A percentile compares a stretch with the other conserved stretches of the same genome.
Conservation (phyloP, 2,329 filamentous ascomycete species). For the Ceratocystis lukuohia region DNA sequence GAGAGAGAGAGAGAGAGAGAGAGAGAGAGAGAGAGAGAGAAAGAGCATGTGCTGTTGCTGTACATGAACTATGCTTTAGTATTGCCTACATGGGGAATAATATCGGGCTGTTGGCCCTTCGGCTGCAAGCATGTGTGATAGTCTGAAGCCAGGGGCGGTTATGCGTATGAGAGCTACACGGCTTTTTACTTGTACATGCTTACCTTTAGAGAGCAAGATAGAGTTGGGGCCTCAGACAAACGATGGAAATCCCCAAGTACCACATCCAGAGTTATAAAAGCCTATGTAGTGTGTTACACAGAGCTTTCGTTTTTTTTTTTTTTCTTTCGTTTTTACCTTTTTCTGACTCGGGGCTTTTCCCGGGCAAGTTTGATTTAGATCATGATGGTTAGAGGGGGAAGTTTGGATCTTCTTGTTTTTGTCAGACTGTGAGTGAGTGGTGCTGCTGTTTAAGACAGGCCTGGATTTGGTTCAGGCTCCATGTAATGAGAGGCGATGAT, state of each 20-base stretch:
- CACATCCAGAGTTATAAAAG: not conserved
- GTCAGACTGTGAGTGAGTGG: not conserved
- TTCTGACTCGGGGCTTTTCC: not conserved
- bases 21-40: not conserved
- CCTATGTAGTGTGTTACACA: not conserved
- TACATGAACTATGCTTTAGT: not conserved
- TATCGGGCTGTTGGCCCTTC: not conserved
- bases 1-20: not conserved
- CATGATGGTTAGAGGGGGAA: not conserved
- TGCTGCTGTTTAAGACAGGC: not conserved
- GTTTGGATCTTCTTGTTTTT: not conserved
- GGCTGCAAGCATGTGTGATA: not conserved
- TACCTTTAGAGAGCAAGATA: not conserved
- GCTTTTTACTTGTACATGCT: no score
- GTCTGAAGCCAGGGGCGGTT: not conserved
- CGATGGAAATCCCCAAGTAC: not conserved
- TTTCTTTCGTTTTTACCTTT: not conserved
- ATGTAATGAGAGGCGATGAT: not conserved
- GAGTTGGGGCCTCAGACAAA: not conserved
- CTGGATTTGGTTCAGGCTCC: not conserved
- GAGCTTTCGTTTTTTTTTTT: no score
- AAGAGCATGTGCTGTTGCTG: not conserved
- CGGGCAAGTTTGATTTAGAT: not conserved
- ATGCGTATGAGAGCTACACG: no score
- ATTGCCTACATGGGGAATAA: not conserved